These are phyloP conservation scores for Rossbeevera mucosa DNA, from an alignment of 768 basidiomycete genomes.

Conservation along the genomic window DNA sequence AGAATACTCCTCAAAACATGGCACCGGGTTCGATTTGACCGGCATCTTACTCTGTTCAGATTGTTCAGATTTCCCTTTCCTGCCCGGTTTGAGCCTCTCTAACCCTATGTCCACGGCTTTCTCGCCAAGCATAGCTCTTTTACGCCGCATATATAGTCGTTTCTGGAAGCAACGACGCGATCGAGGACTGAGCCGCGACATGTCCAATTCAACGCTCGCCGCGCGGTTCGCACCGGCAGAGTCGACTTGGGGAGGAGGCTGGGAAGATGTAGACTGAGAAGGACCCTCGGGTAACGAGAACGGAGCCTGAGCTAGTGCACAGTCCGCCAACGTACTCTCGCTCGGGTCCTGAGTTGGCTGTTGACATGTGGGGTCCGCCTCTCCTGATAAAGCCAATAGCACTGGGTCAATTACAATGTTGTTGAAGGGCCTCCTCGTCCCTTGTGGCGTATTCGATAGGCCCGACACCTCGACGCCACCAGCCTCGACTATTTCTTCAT, in stretches of 20 bases:
- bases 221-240: not conserved
- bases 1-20: constrained; percentile 5
- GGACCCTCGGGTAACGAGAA: not conserved
- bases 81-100: constrained; percentile 39
- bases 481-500: not conserved
- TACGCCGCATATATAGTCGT: constrained; percentile 68
- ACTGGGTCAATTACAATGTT: constrained; percentile 30
- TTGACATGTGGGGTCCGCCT: not conserved
- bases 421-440: not conserved
- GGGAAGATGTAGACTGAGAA: not conserved
- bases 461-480: not conserved
- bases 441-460: constrained; percentile 1
- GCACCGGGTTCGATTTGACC: constrained; percentile 5
- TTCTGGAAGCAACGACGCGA: constrained; percentile 56
- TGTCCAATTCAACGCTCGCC: constrained; percentile 10
- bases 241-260: not conserved
- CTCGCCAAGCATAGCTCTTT: constrained; percentile 50
- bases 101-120: constrained; percentile 4
- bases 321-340: not conserved
- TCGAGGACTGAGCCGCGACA: constrained; percentile 38
- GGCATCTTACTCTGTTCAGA: constrained; percentile 2
- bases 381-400: constrained; percentile 25
- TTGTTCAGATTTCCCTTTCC: constrained; percentile 12
- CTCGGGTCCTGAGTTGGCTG: not conserved
- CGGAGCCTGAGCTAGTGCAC: not conserved